Evolutionary conservation across 2,329 filamentous ascomycete species (phyloP), one percentile per base, ranked within the genome.

Genomic region (Lachnellula cervina): DNA sequence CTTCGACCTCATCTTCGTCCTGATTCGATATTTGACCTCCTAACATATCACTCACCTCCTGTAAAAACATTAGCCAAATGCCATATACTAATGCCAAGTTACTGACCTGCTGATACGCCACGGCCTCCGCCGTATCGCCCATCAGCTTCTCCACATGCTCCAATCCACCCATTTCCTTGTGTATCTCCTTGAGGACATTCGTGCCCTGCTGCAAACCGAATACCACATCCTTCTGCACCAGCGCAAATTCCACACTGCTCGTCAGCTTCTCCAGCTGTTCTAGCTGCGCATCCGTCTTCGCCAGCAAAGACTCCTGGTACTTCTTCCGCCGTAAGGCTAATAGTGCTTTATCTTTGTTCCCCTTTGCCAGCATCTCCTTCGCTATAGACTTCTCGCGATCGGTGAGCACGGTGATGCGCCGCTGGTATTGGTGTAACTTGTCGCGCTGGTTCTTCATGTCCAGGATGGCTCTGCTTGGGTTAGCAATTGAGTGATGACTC

Each of bases 391-490:
- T 96, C 75, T 99, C 93, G 62, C 88, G 88, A 69, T 87, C 82
- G 6, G 93, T 97, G 38, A 99, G 83, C 51, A 89, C 80, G 37
- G 86, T 87, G 69, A 99, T 94, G 67, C 89, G 88, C 68, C 88
- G 88, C 74, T 97, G 93, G 77, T 97, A 97, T 72, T 96, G 91
- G 69, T 95, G 92, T 3, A 99, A 86, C 73, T 91, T 95, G 79
- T 99, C 94, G 72, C 94, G 92, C 77, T 97, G 93, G 74, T 85
- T 90, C 77, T 97, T 97, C 77, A 97, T 88, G 75, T 97, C 92
- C 68, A 97, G 87, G 74, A 97, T 97, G 58, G 93, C 93, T 77
- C 92, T 97, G 19, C 6, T 21, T 13, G 7, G 21, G 11, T 40
- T 16, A 32, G 35, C 16, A 44, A 47, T 23, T 25, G 56, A n/a